Evolutionary conservation across 2,329 filamentous ascomycete species (phyloP).

Genomic region (Botrytis cinerea): DNA sequence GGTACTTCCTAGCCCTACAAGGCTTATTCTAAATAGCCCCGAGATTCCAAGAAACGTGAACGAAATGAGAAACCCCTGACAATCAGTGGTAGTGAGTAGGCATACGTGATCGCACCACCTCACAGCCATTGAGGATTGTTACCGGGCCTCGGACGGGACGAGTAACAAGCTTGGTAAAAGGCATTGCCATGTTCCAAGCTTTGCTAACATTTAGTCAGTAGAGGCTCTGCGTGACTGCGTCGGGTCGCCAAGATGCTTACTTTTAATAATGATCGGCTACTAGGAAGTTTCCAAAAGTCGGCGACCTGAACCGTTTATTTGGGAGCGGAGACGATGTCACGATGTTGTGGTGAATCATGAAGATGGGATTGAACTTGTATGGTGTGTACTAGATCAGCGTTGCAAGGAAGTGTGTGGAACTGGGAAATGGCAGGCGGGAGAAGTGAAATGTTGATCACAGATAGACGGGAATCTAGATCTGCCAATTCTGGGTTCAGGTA

Average conservation of each 20-base stretch:
- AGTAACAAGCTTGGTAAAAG: not conserved
- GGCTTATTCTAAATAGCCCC: not conserved
- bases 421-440: not conserved
- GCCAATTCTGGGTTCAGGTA: not conserved
- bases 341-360: not conserved
- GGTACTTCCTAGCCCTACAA: constrained; percentile 4
- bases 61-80: not conserved
- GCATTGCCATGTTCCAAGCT: not conserved
- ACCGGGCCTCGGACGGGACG: not conserved
- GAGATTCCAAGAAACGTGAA: not conserved
- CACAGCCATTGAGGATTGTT: not conserved
- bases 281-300: not conserved
- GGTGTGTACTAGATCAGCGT: constrained; percentile 9
- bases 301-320: constrained; percentile 1
- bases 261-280: not conserved
- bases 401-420: not conserved
- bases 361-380: not conserved
- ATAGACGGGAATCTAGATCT: constrained; percentile 13
- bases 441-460: not conserved
- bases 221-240: not conserved
- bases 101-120: not conserved
- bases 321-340: not conserved
- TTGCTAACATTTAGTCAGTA: not conserved
- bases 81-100: not conserved
- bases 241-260: not conserved